phyloP scores from a whole-genome alignment of 2,329 filamentous ascomycete genomes.

The Pseudogymnoascus sp. region DNA sequence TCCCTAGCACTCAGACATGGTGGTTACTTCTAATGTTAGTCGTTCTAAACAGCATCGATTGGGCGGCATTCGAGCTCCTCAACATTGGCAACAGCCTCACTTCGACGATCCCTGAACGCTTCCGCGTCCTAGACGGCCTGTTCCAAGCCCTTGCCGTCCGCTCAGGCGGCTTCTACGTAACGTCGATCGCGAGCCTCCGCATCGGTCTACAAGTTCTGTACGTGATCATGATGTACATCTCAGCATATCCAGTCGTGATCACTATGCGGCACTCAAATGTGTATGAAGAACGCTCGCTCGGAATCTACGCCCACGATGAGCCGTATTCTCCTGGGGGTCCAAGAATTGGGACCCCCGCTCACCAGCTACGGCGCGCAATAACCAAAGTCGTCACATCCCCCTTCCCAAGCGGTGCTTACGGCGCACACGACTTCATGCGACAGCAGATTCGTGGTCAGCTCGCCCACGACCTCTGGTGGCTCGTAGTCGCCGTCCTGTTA shows the following conservation, averaged over 20 bases:
- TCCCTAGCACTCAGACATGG: conserved; percentile 86
- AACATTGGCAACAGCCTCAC: conserved; percentile 57
- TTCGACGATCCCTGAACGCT: not conserved
- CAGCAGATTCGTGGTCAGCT: conserved; percentile 87
- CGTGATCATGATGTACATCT: conserved; percentile 99
- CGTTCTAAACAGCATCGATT: conserved; percentile 59
- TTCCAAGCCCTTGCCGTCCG: conserved; percentile 80
- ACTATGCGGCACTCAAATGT: conserved; percentile 90
- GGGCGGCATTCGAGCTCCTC: conserved; percentile 63
- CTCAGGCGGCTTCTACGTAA: conserved; percentile 80
- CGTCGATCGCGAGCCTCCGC: conserved; percentile 70
- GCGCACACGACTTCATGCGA: conserved; percentile 70
- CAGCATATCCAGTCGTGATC: conserved; percentile 92
- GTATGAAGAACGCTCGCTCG: conserved; percentile 83
- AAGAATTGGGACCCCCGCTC: not conserved
- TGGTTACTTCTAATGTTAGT: conserved; percentile 87
- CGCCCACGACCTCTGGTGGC: conserved; percentile 95
- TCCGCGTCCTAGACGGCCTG: not conserved
- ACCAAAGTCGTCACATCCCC: not conserved
- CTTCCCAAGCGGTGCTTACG: conserved; percentile 38
- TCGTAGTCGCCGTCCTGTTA: conserved; percentile 88
- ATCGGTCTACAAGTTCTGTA: conserved; percentile 91
- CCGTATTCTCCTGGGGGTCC: not conserved
- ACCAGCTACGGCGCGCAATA: not conserved
- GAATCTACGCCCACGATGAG: conserved; percentile 52